Conservation (phyloP, 495 filamentous ascomycete genomes). For the Penicillium flavigenum region DNA sequence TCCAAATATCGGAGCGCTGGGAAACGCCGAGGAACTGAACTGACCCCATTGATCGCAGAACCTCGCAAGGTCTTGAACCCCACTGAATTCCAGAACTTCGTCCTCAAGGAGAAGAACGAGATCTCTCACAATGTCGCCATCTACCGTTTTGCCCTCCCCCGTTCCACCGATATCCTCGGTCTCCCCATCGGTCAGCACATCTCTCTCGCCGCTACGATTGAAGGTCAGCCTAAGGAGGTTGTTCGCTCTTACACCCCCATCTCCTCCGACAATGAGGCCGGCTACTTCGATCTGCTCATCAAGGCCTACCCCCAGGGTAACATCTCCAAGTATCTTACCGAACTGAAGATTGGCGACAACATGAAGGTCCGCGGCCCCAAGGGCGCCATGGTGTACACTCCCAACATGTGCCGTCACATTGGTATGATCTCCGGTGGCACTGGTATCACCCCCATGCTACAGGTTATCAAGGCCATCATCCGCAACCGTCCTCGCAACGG, state of each 20-base stretch:
- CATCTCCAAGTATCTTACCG: constrained; percentile 87
- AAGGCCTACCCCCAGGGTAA: constrained; percentile 97
- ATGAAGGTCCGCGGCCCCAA: constrained; percentile 92
- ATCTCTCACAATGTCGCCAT: constrained; percentile 98
- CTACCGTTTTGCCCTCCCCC: constrained; percentile 87
- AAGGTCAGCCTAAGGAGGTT: constrained; percentile 78
- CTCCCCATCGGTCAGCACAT: constrained; percentile 98
- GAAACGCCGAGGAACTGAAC: constrained; percentile 5
- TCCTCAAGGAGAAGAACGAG: constrained; percentile 83
- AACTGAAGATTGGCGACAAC: constrained; percentile 75
- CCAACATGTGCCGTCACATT: constrained; percentile 90
- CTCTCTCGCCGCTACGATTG: constrained; percentile 81
- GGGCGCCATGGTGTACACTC: constrained; percentile 93
- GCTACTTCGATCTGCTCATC: constrained; percentile 94
- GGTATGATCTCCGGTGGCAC: constrained; percentile 98
- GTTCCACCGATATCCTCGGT: constrained; percentile 77
- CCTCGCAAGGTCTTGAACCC: constrained; percentile 82
- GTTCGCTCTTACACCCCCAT: constrained; percentile 97
- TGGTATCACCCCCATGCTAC: constrained; percentile 97
- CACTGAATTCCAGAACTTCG: constrained; percentile 82
- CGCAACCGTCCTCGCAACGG: constrained; percentile 67
- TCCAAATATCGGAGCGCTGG: background rate
- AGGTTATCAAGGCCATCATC: constrained; percentile 88
- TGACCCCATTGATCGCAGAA: constrained; percentile 45
- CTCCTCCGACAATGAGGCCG: constrained; percentile 85